A percentile compares a stretch with the other conserved stretches of the same genome.
Evolutionary conservation across 352 stramenopile genomes (phyloP).

Genomic region (Globisporangium solare): DNA sequence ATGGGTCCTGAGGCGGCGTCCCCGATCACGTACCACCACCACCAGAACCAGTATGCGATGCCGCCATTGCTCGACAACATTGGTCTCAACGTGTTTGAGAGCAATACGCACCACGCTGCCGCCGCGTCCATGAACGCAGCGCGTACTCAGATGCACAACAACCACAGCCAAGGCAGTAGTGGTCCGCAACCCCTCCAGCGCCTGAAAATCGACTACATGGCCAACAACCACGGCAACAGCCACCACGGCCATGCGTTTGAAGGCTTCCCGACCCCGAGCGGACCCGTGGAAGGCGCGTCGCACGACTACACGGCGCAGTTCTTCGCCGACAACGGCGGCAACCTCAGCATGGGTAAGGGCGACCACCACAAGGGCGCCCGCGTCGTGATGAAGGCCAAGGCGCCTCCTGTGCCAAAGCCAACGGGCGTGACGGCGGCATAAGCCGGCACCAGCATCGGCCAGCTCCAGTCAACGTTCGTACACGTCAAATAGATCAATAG

Average conservation of each 20-base stretch:
- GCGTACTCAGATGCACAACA: constrained; percentile 15
- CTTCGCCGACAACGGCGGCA: constrained; percentile 37
- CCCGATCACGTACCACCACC: constrained; percentile 51
- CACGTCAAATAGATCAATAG: constrained; percentile 2
- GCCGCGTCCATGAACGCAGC: constrained; percentile 16
- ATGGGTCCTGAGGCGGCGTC: constrained; percentile 37
- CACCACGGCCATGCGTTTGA: constrained; percentile 29
- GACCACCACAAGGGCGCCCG: constrained; percentile 11
- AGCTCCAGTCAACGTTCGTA: not conserved
- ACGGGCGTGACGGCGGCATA: constrained; percentile 45
- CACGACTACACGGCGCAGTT: constrained; percentile 66
- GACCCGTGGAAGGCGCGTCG: constrained; percentile 13
- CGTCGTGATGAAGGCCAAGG: constrained; percentile 26
- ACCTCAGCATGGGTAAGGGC: constrained; percentile 39
- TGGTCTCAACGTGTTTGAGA: constrained; percentile 55
- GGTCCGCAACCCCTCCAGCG: constrained; percentile 29
- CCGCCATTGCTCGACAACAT: constrained; percentile 59
- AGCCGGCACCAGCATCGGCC: not conserved
- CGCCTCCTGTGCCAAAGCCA: constrained; percentile 24
- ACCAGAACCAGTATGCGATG: constrained; percentile 32
- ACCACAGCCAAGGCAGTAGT: constrained; percentile 3
- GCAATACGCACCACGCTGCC: constrained; percentile 30
- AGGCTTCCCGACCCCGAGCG: constrained; percentile 15
- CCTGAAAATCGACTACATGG: constrained; percentile 40
- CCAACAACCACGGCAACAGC: constrained; percentile 23